These are phyloP conservation scores for Phytophthora meadii DNA, from an alignment of 352 stramenopile species.

Conservation along the genomic window DNA sequence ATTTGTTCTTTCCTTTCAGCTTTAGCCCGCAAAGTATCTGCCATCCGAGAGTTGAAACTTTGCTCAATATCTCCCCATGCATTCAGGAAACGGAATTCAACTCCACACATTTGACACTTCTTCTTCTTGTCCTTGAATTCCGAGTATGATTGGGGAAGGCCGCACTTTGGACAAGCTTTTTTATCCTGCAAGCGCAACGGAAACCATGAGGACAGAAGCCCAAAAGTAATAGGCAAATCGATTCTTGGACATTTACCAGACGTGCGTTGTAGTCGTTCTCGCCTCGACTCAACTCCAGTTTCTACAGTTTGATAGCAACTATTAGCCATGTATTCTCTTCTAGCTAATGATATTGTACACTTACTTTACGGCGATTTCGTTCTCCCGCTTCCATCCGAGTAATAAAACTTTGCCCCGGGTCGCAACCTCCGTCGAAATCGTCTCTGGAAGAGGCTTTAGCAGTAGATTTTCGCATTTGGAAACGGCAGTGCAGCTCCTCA, in stretches of 20 bases:
- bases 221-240: not conserved
- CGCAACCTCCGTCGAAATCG: constrained; percentile 42
- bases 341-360: not conserved
- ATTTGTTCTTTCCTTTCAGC: constrained; percentile 64
- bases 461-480: constrained; percentile 46
- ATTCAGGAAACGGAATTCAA: constrained; percentile 74
- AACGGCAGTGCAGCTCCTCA: constrained; percentile 78
- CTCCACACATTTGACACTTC: constrained; percentile 77
- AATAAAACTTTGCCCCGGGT: constrained; percentile 55
- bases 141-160: constrained; percentile 75
- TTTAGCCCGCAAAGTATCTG: constrained; percentile 46
- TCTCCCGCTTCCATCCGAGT: constrained; percentile 82
- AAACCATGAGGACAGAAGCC: constrained; percentile 1
- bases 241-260: constrained; percentile 34
- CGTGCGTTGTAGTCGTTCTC: constrained; percentile 81
- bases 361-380: constrained; percentile 79
- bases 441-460: constrained; percentile 20
- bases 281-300: constrained; percentile 71
- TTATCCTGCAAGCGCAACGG: constrained; percentile 62
- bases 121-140: constrained; percentile 91
- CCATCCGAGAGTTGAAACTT: constrained; percentile 71
- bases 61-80: constrained; percentile 78
- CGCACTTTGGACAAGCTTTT: constrained; percentile 78
- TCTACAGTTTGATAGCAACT: constrained; percentile 38
- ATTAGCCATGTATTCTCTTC: constrained; percentile 2